A percentile compares a stretch with the other conserved stretches of the same genome.
These are phyloP conservation scores for Cyberlindnera americana DNA, from an alignment of 805 yeast species.

Conservation along the genomic window DNA sequence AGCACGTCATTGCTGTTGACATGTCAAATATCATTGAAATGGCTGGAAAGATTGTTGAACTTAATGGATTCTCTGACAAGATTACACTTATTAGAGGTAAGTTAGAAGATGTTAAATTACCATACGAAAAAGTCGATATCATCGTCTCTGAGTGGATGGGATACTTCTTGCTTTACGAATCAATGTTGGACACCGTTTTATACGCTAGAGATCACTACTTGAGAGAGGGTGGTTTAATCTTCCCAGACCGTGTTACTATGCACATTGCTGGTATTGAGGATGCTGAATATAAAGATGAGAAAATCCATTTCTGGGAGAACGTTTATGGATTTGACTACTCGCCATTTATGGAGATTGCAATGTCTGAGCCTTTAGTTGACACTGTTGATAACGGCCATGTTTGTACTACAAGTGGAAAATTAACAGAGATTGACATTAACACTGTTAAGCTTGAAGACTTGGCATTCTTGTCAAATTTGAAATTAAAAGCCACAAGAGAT, in stretches of 20 bases:
- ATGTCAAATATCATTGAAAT: constrained; percentile 94
- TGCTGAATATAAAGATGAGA: constrained; percentile 85
- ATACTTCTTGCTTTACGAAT: constrained; percentile 89
- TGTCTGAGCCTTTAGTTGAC: constrained; percentile 94
- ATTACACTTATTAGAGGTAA: constrained; percentile 90
- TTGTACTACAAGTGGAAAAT: constrained; percentile 64
- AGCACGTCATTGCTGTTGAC: constrained; percentile 95
- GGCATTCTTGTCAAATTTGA: constrained; percentile 69
- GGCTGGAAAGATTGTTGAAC: constrained; percentile 84
- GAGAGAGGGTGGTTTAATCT: constrained; percentile 75
- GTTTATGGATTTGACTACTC: constrained; percentile 96
- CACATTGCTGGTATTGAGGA: constrained; percentile 92
- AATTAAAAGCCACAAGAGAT: constrained; percentile 67
- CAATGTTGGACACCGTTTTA: constrained; percentile 95
- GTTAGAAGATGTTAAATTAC: constrained; percentile 86
- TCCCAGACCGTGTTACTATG: constrained; percentile 92
- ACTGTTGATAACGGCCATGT: constrained; percentile 80
- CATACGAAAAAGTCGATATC: constrained; percentile 86
- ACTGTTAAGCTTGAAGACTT: constrained; percentile 82
- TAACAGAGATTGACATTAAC: constrained; percentile 84
- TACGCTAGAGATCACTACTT: constrained; percentile 90
- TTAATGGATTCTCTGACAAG: constrained; percentile 81
- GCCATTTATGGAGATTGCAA: constrained; percentile 82
- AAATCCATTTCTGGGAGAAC: constrained; percentile 91
- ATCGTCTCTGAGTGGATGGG: constrained; percentile 99